Evolutionary conservation across 768 basidiomycete species (phyloP), one percentile per base, ranked within the genome.

Genomic region (Hericium alpestre): DNA sequence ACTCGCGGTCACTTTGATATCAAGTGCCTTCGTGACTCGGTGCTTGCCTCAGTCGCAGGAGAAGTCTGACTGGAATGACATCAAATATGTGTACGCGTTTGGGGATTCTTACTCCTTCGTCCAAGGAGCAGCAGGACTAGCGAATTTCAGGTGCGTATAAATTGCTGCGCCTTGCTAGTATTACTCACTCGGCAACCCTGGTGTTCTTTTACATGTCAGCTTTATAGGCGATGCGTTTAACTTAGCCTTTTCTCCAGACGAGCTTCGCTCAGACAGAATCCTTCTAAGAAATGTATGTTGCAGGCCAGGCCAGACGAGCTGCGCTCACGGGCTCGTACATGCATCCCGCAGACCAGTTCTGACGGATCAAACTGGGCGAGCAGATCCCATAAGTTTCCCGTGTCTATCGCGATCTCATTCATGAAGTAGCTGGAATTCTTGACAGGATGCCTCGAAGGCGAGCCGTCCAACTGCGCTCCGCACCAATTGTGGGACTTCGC

Each of bases 21-120:
- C 32, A 0, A 5, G 32, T 32, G 32, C 32, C 7, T 32, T 10
- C 32, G 32, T 10, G 32, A 9, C 23, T 23, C 23, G 32, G 32
- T 32, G 32, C 32, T 32, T 32, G 32, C 32, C 4, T 32, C 32
- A 10, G 32, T 32, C 18, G 43, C 20, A n/a, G n/a, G 7, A 46
- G 18, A 15, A 20, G 8, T 46, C 32, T 2, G 9, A 25, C 49
- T 51, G 49, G 20, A 27, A 23, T 7, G 49, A 12, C 22, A 23
- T 51, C 20, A 51, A 51, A 37, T 51, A 74, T 53, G 66, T 81
- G 32, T 78, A 79, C 59, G 77, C 77, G 6, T 81, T 81, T 59
- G 80, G 79, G 4, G 80, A 80, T 61, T 80, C 79, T 2, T 81
- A 80, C 59, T 75, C 79, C 0, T 80, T 80, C 57, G 77, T 81